A percentile compares a stretch with the other conserved stretches of the same genome.
phyloP scores from a whole-genome alignment of 192 early-diverging fungal genomes.

The Coemansia umbellata region DNA sequence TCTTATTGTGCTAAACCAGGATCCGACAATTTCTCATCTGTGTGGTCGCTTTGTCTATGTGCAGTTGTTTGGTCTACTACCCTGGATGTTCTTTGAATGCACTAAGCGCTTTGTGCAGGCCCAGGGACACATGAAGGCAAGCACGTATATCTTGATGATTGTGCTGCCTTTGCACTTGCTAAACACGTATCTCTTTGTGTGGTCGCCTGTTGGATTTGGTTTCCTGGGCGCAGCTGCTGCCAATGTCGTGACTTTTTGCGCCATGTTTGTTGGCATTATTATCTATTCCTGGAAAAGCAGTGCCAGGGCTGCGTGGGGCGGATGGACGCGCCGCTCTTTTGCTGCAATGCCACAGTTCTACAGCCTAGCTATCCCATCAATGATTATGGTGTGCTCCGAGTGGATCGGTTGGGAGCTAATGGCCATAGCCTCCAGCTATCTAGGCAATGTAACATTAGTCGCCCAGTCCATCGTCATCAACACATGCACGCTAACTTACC shows the following conservation, averaged over 20 bases:
- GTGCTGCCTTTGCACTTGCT: slow-evolving; percentile 69
- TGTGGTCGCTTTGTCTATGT: slow-evolving; percentile 67
- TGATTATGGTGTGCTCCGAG: slow-evolving; percentile 71
- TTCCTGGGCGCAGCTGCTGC: slow-evolving; percentile 84
- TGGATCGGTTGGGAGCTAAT: slow-evolving; percentile 56
- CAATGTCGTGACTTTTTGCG: slow-evolving; percentile 69
- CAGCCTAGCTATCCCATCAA: slow-evolving; percentile 66
- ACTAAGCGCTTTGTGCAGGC: slow-evolving; percentile 82
- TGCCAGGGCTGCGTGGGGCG: slow-evolving; percentile 65
- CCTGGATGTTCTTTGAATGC: slow-evolving; percentile 79
- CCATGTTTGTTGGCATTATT: slow-evolving; percentile 61
- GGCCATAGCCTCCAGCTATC: slow-evolving; percentile 52
- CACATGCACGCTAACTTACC: slow-evolving; percentile 53
- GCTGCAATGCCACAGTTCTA: slow-evolving; percentile 51
- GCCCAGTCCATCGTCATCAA: slow-evolving; percentile 60
- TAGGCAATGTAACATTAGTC: slow-evolving; percentile 54
- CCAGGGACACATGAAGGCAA: slow-evolving; percentile 88
- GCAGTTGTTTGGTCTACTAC: slow-evolving; percentile 69
- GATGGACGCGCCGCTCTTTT: slow-evolving; percentile 53
- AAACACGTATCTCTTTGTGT: slow-evolving; percentile 79
- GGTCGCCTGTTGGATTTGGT: slow-evolving; percentile 65
- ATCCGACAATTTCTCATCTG: slow-evolving; percentile 61
- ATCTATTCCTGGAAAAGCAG: slow-evolving; percentile 59
- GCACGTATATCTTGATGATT: slow-evolving; percentile 67
- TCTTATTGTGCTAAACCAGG: slow-evolving; percentile 69